phyloP scores from a whole-genome alignment of 1,284 basidiomycete genomes.

The Xerocomus minutiporus region DNA sequence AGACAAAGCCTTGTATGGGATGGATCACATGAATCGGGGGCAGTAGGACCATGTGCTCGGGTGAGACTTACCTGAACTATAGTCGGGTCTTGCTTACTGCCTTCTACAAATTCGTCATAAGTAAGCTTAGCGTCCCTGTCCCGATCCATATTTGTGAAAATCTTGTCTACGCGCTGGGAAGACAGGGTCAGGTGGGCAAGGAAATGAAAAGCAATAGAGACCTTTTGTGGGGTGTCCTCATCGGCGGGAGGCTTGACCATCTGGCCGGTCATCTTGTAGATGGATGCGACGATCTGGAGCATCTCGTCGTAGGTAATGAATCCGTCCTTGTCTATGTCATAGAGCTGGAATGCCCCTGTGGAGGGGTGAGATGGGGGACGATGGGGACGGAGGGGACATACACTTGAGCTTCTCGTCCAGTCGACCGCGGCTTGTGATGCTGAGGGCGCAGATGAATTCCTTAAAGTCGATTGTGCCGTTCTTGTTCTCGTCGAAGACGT shows the following conservation, averaged over 20 bases:
- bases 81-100: conserved; percentile 95
- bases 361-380: conserved; percentile 15
- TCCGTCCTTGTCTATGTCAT: conserved; percentile 98
- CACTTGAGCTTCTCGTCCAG: conserved; percentile 99
- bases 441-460: conserved; percentile 98
- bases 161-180: conserved; percentile 88
- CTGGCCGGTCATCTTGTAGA: conserved; percentile 99
- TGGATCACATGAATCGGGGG: conserved; percentile 13
- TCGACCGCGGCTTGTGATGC: conserved; percentile 88
- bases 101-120: conserved; percentile 95
- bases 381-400: conserved; percentile 38
- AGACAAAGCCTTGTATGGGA: conserved; percentile 57
- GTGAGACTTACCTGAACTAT: conserved; percentile 79
- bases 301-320: conserved; percentile 98
- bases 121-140: conserved; percentile 87
- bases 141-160: conserved; percentile 90
- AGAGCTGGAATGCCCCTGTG: conserved; percentile 98
- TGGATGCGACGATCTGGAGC: conserved; percentile 92
- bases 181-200: conserved; percentile 11
- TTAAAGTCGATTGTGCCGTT: conserved; percentile 97
- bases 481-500: conserved; percentile 94
- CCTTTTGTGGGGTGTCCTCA: conserved; percentile 99
- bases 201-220: conserved; percentile 28
- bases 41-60: conserved; percentile 9
- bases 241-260: conserved; percentile 98